Conservation (phyloP, 805 yeast species). For the Yarrowia alimentaria region DNA sequence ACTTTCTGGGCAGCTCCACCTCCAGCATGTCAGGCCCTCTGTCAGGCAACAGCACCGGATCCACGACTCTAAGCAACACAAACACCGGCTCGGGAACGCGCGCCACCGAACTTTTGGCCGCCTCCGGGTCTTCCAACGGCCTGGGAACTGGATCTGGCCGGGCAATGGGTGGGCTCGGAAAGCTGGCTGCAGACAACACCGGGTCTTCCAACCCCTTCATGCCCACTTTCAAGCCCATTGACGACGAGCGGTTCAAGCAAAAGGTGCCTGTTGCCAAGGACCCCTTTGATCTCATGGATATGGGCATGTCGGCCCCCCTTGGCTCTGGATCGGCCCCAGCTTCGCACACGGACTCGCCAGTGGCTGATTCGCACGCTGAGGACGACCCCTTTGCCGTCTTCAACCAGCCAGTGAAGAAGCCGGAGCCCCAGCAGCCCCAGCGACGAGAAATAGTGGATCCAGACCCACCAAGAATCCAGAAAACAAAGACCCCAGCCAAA, state of each 20-base stretch:
- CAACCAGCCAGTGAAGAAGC: conserved; percentile 26
- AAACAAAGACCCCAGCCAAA: too few relatives aligned
- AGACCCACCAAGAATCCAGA: background rate
- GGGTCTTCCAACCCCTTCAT: conserved; percentile 21
- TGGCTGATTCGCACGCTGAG: conserved; percentile 8
- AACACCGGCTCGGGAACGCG: background rate
- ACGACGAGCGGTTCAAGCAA: conserved; percentile 6
- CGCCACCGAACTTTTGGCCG: too few relatives aligned
- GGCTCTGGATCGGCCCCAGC: background rate
- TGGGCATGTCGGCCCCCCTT: conserved; percentile 18
- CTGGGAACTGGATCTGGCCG: background rate
- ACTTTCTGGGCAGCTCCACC: conserved; percentile 1
- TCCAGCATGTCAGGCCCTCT: background rate
- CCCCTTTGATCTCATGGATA: conserved; percentile 24
- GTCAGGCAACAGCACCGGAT: conserved; percentile 6
- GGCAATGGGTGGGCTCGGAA: conserved; percentile 1
- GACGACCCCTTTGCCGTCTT: conserved; percentile 29
- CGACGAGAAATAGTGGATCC: too few relatives aligned
- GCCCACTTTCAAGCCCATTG: conserved; percentile 29
- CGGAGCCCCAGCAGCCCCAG: conserved; percentile 10
- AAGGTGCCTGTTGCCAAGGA: background rate
- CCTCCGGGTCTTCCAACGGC: too few relatives aligned
- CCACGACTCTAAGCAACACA: conserved; percentile 1
- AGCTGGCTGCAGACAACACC: conserved; percentile 12
- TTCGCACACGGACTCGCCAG: background rate